Evolutionary conservation across 768 basidiomycete species (phyloP), one percentile per base, ranked within the genome.

Genomic region (Auricularia sp.): DNA sequence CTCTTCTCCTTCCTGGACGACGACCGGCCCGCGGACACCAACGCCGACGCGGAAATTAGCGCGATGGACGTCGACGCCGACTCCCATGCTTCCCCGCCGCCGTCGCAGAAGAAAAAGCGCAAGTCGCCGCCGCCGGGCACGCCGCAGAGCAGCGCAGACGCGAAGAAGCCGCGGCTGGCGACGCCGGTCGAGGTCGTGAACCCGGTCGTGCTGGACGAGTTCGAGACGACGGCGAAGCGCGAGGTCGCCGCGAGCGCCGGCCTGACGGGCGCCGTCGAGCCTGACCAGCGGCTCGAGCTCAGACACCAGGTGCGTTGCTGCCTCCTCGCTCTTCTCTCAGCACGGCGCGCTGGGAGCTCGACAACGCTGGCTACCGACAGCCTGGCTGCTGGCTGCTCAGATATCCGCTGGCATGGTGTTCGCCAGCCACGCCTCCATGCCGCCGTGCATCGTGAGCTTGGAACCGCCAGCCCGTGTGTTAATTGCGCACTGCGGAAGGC

Each of bases 161-260:
- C 75, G 1, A 93, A 93, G 75, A 86, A 82, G 71, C 74, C 80
- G 3, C 81, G 88, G 45, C 67, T 85, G n/a, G 79, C 78, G 0
- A 81, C 86, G 2, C 86, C 87, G 3, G 39, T 14, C 3, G 56
- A 59, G 33, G 56, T n/a, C 24, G 14, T 14, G 24, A 81, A 82
- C 63, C 91, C 94, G 7, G 80, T 92, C 0, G 87, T 93, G 6
- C 82, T 96, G 11, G 96, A 98, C 75, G 94, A 96, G 68, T 94
- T 98, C 72, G 92, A 95, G 76, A 93, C 90, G 1, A 92, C 95
- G 70, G 94, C 92, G 0, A 93, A 92, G 74, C 85, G 94, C 59
- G 94, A 97, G 74, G 86, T 98, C 65, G 89, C 88, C 24, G 90
- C 90, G 1, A 92, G 88, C 69, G 91, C 90, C 59, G 95, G 95